Evolutionary conservation across 495 filamentous ascomycete species (phyloP), one percentile per base, ranked within the genome.

Genomic region (Aspergillus mulundensis): DNA sequence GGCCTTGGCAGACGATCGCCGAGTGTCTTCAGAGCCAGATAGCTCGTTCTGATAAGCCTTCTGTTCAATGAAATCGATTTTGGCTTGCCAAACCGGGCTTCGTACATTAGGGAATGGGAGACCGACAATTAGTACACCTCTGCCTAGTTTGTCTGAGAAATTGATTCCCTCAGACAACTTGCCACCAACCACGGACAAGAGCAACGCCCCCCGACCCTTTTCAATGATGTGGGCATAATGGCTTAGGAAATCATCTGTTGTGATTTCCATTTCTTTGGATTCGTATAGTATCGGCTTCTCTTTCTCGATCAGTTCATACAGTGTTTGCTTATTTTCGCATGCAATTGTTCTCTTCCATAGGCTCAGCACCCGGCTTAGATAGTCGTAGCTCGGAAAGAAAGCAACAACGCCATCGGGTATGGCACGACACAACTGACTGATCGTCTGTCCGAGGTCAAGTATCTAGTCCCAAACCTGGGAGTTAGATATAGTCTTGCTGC

Each of bases 151-250:
- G 67, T 98, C 94, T 14, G 91, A 91, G 77, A 98, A 98, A 70
- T 98, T 98, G 75, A 98, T 97, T 53, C 94, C 94, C 72, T 98
- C 94, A 50, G 88, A 93, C 71, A 98, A 82, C 59, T 91, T 94
- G 28, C 94, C 94, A 38, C 94, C 93, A 3, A 98, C 86, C n/a
- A 98, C 90, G 36, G 88, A 88, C n/a, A 98, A 81, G 2, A 98
- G 78, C 10, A 97, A 76, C 0, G 87, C 91, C 7, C 94, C 94
- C 54, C 79, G 81, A 14, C 79, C 77, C 5, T 70, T 61, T 41
- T 87, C 76, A 58, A 97, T 87, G 14, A 85, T 83, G 41, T 81
- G 68, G 20, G 81, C 80, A 66, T 97, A 98, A 19, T 81, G 78
- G 25, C 77, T 68, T 7, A 98, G 82, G 0, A 88, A 72, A 10